phyloP scores from a whole-genome alignment of 1,139 yeast species.

The Pichia sp. region DNA sequence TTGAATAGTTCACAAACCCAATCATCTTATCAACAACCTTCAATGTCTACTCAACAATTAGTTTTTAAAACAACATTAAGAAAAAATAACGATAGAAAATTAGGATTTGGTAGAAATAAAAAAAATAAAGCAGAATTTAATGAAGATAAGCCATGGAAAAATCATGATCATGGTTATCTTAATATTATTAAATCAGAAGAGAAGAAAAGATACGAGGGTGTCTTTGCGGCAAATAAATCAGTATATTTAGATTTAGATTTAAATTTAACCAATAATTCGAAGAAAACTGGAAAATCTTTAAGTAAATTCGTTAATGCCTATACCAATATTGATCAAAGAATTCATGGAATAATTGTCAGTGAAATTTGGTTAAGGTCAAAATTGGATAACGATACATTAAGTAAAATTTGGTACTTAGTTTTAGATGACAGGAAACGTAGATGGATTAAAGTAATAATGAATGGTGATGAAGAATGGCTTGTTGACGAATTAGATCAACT shows the following conservation, averaged over 20 bases:
- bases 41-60: constrained; percentile 28
- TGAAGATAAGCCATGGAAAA: constrained; percentile 94
- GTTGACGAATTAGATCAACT: neutral
- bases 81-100: constrained; percentile 35
- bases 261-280: constrained; percentile 1
- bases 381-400: constrained; percentile 56
- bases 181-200: constrained; percentile 62
- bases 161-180: constrained; percentile 51
- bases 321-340: constrained; percentile 20
- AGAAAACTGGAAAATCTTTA: neutral
- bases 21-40: neutral
- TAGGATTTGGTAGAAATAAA: constrained; percentile 27
- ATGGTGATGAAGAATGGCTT: constrained; percentile 7
- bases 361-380: constrained; percentile 77
- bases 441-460: constrained; percentile 9
- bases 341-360: constrained; percentile 65
- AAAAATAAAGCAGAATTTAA: constrained; percentile 53
- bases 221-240: constrained; percentile 88
- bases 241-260: constrained; percentile 24
- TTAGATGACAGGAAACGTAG: constrained; percentile 56
- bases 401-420: constrained; percentile 64
- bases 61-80: constrained; percentile 66
- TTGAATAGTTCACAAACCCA: too few species aligned
- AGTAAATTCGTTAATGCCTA: constrained; percentile 13
- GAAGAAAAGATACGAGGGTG: constrained; percentile 81